phyloP scores from a whole-genome alignment of 208 protist genomes.

The Wallacemonas collosoma region DNA sequence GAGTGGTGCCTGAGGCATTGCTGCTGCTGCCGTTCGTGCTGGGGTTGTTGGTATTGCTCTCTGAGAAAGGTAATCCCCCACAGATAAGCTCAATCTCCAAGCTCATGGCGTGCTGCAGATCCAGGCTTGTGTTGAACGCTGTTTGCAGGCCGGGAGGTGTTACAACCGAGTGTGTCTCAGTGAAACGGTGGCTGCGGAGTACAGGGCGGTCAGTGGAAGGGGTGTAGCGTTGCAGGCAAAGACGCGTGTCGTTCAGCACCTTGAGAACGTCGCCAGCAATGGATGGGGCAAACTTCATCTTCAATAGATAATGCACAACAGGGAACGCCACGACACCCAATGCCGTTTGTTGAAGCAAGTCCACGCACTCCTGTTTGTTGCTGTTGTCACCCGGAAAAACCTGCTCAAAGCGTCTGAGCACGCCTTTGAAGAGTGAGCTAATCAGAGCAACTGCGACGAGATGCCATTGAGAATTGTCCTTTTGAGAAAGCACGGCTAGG shows the following conservation, averaged over 20 bases:
- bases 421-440: conserved; percentile 64
- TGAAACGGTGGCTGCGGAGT: conserved; percentile 29
- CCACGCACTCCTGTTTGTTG: conserved; percentile 15
- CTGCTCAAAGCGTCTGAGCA: conserved; percentile 59
- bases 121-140: conserved; percentile 41
- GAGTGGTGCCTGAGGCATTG: neutral
- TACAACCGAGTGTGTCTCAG: conserved; percentile 64
- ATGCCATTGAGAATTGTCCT: conserved; percentile 68
- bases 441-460: conserved; percentile 73
- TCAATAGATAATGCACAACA: conserved; percentile 73
- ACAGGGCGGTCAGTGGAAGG: conserved; percentile 9
- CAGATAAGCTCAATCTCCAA: conserved; percentile 29
- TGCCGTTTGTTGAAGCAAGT: conserved; percentile 62
- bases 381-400: conserved; percentile 34
- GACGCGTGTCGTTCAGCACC: conserved; percentile 60
- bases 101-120: conserved; percentile 63
- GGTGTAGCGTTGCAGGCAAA: conserved; percentile 43
- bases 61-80: neutral
- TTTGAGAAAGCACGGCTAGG: conserved; percentile 68
- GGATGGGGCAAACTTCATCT: conserved; percentile 58
- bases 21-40: neutral
- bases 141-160: conserved; percentile 38
- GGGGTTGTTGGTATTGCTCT: neutral
- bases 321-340: conserved; percentile 83
- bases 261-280: conserved; percentile 59